phyloP scores from a whole-genome alignment of 306 rosid genomes.

The Acacia acuminata region DNA sequence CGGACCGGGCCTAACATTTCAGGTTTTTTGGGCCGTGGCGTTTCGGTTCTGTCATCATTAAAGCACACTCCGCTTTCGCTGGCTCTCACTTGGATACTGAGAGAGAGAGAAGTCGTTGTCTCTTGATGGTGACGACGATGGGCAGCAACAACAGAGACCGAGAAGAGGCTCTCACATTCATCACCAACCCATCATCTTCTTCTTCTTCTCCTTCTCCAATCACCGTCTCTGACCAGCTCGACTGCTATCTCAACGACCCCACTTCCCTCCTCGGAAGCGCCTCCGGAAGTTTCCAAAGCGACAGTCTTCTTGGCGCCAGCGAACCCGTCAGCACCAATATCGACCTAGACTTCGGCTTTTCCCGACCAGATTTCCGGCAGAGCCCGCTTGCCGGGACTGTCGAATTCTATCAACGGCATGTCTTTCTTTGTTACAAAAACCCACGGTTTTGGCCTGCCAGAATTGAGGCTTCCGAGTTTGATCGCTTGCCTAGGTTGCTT shows the following conservation, averaged over 20 bases:
- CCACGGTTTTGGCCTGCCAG: conserved; percentile 89
- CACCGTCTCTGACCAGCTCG: conserved; percentile 72
- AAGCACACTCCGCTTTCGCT: not conserved
- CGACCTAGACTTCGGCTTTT: conserved; percentile 77
- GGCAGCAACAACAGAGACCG: conserved; percentile 54
- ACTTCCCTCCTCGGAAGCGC: conserved; percentile 55
- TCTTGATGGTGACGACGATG: conserved; percentile 16
- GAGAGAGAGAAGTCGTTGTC: not conserved
- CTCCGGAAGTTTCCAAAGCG: conserved; percentile 91
- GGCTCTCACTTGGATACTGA: not conserved
- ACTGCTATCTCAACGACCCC: conserved; percentile 74
- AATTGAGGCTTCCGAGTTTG: conserved; percentile 92
- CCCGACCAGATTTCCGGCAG: conserved; percentile 63
- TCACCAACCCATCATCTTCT: conserved; percentile 70
- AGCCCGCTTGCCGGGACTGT: conserved; percentile 73
- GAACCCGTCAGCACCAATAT: conserved; percentile 28
- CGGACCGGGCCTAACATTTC: not conserved
- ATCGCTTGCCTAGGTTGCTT: conserved; percentile 89
- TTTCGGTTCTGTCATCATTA: not conserved
- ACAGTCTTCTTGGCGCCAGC: conserved; percentile 52
- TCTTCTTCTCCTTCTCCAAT: conserved; percentile 71
- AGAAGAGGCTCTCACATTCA: conserved; percentile 60
- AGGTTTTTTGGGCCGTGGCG: not conserved
- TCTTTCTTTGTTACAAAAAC: conserved; percentile 84
- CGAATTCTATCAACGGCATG: conserved; percentile 70